phyloP scores from a whole-genome alignment of 768 basidiomycete species.

The Lactarius deliciosus region DNA sequence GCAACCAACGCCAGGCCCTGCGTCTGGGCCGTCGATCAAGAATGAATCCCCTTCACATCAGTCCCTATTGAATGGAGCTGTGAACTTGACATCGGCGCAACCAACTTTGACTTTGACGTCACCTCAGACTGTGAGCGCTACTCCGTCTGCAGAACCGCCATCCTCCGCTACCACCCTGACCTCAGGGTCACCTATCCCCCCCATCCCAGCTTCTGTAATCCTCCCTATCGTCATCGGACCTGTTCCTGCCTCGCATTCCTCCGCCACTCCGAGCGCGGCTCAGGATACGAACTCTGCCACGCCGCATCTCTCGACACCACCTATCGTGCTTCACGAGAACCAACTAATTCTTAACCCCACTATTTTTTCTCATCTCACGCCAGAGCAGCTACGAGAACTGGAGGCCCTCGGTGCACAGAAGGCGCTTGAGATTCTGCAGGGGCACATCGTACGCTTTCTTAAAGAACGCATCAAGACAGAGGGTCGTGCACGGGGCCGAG shows the following conservation, averaged over 20 bases:
- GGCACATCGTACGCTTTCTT: conserved; percentile 79
- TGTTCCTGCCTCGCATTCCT: conserved; percentile 61
- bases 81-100: conserved; percentile 3
- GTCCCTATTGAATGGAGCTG: conserved; percentile 30
- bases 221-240: conserved; percentile 78
- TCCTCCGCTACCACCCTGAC: conserved; percentile 7
- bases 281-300: conserved; percentile 40
- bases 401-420: conserved; percentile 81
- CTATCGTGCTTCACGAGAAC: conserved; percentile 83
- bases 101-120: conserved; percentile 31
- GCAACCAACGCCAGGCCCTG: conserved; percentile 18
- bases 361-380: conserved; percentile 76
- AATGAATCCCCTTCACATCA: conserved; percentile 30
- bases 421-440: conserved; percentile 78
- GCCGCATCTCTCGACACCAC: conserved; percentile 42
- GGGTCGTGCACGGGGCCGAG: conserved; percentile 32
- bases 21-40: conserved; percentile 31
- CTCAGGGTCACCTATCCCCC: conserved; percentile 25
- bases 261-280: conserved; percentile 47
- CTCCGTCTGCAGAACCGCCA: not conserved
- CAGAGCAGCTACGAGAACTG: conserved; percentile 69
- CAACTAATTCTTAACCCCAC: conserved; percentile 81
- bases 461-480: conserved; percentile 66
- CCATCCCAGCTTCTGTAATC: conserved; percentile 48
- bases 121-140: not conserved